A percentile compares a stretch with the other conserved stretches of the same genome.
Conservation (phyloP, 2,329 filamentous ascomycete species). For the Neospermospora avenae region DNA sequence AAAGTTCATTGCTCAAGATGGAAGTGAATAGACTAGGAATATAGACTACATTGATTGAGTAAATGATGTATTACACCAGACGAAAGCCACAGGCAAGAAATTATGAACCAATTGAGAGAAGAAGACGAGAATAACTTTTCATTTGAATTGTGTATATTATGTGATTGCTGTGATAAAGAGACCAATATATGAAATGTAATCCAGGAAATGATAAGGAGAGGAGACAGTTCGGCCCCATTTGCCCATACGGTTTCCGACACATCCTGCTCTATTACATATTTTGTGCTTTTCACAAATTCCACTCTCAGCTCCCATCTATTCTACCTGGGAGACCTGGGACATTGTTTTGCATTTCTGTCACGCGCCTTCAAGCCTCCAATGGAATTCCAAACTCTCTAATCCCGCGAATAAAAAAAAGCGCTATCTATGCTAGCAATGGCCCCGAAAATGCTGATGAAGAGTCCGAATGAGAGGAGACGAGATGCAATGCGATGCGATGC, state of each 20-base stretch:
- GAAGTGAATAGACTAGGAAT: no score
- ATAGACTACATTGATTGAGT: no score
- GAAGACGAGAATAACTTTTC: no score
- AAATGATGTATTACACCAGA: no score
- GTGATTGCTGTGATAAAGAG: background rate
- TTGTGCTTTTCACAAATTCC: no score
- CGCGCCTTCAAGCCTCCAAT: background rate
- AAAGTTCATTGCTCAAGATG: no score
- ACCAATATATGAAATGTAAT: background rate
- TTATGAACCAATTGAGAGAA: no score
- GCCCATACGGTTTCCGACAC: background rate
- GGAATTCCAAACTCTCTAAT: background rate
- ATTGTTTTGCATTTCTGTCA: background rate
- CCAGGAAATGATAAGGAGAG: background rate
- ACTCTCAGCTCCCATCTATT: background rate
- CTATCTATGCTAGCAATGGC: background rate
- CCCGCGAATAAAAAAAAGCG: background rate
- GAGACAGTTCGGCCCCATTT: background rate
- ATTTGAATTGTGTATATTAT: no score
- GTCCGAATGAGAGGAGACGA: background rate
- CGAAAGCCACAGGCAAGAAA: no score
- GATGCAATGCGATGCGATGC: background rate
- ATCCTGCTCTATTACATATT: background rate
- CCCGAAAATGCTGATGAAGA: background rate
- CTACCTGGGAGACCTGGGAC: background rate